phyloP scores from a whole-genome alignment of 2,329 filamentous ascomycete genomes.

The Tolypocladium inflatum region DNA sequence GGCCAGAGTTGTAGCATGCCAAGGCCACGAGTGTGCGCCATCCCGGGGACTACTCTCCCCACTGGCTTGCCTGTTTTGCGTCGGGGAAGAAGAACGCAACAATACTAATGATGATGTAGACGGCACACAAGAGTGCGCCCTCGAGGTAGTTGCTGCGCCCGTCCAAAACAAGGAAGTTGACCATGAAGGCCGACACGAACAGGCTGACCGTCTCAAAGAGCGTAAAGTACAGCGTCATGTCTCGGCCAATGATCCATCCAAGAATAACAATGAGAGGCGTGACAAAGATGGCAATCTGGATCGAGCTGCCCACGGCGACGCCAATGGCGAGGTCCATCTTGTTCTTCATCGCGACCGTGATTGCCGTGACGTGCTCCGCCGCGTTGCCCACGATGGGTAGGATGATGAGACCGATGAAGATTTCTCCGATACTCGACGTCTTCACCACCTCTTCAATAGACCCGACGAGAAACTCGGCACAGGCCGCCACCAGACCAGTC shows the following conservation, averaged over 20 bases:
- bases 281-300: constrained; percentile 64
- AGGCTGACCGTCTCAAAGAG: constrained; percentile 82
- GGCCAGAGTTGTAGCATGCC: not conserved
- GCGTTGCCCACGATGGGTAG: constrained; percentile 66
- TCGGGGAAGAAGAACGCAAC: constrained; percentile 59
- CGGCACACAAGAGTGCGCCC: constrained; percentile 58
- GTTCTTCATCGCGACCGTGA: constrained; percentile 63
- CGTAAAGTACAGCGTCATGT: constrained; percentile 79
- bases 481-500: constrained; percentile 56
- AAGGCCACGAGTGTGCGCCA: not conserved
- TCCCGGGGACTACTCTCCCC: constrained; percentile 12
- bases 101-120: constrained; percentile 59
- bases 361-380: constrained; percentile 62
- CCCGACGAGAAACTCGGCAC: constrained; percentile 61
- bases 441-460: constrained; percentile 55
- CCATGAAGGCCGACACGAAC: constrained; percentile 75
- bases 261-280: constrained; percentile 62
- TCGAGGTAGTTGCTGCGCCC: constrained; percentile 82
- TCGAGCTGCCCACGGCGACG: constrained; percentile 60
- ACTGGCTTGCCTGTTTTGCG: constrained; percentile 33
- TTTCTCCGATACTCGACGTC: constrained; percentile 48
- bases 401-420: constrained; percentile 63
- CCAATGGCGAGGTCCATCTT: constrained; percentile 70
- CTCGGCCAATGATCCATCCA: constrained; percentile 57
- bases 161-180: constrained; percentile 80